Conservation (phyloP, 768 basidiomycete species). For the Pisolithus albus region DNA sequence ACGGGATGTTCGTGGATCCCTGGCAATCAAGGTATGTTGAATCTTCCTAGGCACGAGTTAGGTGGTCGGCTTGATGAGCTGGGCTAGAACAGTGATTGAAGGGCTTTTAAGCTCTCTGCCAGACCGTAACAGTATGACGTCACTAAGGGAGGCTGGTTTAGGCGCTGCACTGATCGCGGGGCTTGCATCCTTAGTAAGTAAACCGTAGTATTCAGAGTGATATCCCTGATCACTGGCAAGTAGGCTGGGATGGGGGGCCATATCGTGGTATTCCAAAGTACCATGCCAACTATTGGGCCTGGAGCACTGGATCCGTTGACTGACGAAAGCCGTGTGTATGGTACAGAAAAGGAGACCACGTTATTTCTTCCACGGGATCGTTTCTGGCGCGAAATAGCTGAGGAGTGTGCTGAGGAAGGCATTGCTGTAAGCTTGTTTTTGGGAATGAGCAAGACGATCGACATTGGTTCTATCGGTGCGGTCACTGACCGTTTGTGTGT, state of each 20-base stretch:
- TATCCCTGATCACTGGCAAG: slow-evolving; percentile 1
- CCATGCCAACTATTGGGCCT: slow-evolving; percentile 62
- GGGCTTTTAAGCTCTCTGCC: slow-evolving; percentile 61
- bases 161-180: slow-evolving; percentile 71
- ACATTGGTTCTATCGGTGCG: slow-evolving; percentile 78
- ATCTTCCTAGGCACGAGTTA: neutral
- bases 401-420: slow-evolving; percentile 85
- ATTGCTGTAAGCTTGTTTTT: slow-evolving; percentile 88
- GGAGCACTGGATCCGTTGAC: slow-evolving; percentile 56
- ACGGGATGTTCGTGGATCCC: slow-evolving; percentile 74
- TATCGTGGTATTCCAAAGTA: slow-evolving; percentile 62
- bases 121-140: slow-evolving; percentile 45
- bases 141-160: slow-evolving; percentile 54
- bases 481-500: slow-evolving; percentile 1
- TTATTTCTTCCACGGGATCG: slow-evolving; percentile 76
- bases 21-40: slow-evolving; percentile 55
- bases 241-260: slow-evolving; percentile 73
- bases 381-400: slow-evolving; percentile 76
- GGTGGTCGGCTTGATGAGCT: slow-evolving; percentile 3
- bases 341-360: slow-evolving; percentile 79
- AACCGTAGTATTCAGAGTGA: slow-evolving; percentile 9
- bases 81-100: slow-evolving; percentile 54
- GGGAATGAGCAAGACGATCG: slow-evolving; percentile 71
- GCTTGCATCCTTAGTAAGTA: slow-evolving; percentile 63
- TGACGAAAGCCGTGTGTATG: slow-evolving; percentile 62